These are phyloP conservation scores for Gynandropsis gynandra DNA, from an alignment of 345 rosid genomes.

Conservation along the genomic window DNA sequence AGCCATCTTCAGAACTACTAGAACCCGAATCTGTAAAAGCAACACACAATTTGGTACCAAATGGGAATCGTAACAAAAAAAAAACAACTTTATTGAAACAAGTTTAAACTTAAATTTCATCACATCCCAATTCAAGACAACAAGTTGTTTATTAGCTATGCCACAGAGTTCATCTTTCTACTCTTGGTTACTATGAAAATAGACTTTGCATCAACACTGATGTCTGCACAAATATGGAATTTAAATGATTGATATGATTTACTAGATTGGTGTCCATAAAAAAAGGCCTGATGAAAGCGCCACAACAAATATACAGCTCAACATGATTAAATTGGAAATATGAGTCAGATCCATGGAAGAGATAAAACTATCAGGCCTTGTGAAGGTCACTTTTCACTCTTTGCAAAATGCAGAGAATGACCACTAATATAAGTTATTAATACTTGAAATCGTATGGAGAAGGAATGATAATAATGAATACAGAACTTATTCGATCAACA, in stretches of 20 bases:
- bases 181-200: not conserved
- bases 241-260: too few species aligned
- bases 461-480: not conserved
- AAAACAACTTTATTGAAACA: slow-evolving; percentile 9
- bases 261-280: too few species aligned
- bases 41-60: slow-evolving; percentile 14
- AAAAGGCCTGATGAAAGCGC: too few species aligned
- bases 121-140: slow-evolving; percentile 3
- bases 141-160: not conserved
- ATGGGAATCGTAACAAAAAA: not conserved
- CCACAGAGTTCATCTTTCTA: not conserved
- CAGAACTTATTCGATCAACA: not conserved
- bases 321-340: too few species aligned
- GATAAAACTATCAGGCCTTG: too few species aligned
- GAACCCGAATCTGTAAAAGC: slow-evolving; percentile 49
- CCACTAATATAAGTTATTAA: too few species aligned
- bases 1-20: slow-evolving; percentile 52
- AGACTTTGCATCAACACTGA: not conserved
- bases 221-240: not conserved
- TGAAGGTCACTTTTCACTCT: too few species aligned
- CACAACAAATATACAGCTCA: too few species aligned
- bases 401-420: not conserved
- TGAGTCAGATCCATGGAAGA: too few species aligned
- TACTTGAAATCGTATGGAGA: not conserved
- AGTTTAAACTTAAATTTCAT: slow-evolving; percentile 3